Evolutionary conservation across 768 basidiomycete species (phyloP).

Genomic region (Russula dissimulans): DNA sequence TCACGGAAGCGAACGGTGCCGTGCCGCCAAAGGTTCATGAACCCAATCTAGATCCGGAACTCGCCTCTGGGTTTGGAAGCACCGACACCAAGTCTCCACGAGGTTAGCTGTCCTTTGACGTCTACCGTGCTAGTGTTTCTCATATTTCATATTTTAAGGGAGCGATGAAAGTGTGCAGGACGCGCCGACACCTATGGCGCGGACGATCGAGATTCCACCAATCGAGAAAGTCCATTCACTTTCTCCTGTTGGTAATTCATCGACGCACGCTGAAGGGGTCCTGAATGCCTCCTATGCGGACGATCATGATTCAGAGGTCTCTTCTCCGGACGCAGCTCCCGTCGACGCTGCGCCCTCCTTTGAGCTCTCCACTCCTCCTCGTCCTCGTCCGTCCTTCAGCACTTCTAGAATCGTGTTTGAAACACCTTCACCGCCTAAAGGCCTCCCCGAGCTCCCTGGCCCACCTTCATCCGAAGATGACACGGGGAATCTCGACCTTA

Average conservation of each 20-base stretch:
- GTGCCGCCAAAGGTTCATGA: slow-evolving; percentile 21
- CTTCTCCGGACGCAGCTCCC: slow-evolving; percentile 19
- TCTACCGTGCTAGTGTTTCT: slow-evolving; percentile 17
- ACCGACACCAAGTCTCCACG: background rate
- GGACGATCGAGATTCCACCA: slow-evolving; percentile 14
- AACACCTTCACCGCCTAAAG: slow-evolving; percentile 55
- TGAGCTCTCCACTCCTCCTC: slow-evolving; percentile 40
- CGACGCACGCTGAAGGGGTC: background rate
- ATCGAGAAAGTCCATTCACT: slow-evolving; percentile 26
- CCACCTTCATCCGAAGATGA: slow-evolving; percentile 53
- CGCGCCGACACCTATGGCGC: slow-evolving; percentile 9
- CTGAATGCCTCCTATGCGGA: background rate
- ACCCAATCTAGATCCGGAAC: background rate
- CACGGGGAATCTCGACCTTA: slow-evolving; percentile 27
- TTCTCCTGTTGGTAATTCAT: slow-evolving; percentile 12
- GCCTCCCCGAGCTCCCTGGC: slow-evolving; percentile 56
- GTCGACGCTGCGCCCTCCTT: slow-evolving; percentile 17
- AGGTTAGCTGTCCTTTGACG: slow-evolving; percentile 17
- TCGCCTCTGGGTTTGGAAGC: background rate
- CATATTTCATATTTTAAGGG: slow-evolving; percentile 21
- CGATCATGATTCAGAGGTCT: background rate
- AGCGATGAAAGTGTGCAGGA: slow-evolving; percentile 30
- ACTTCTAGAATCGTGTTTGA: slow-evolving; percentile 41
- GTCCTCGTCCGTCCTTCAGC: slow-evolving; percentile 33
- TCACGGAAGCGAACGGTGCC: slow-evolving; percentile 22